These are phyloP conservation scores for Colletotrichum spaethianum DNA, from an alignment of 2,329 filamentous ascomycete species.

Conservation along the genomic window DNA sequence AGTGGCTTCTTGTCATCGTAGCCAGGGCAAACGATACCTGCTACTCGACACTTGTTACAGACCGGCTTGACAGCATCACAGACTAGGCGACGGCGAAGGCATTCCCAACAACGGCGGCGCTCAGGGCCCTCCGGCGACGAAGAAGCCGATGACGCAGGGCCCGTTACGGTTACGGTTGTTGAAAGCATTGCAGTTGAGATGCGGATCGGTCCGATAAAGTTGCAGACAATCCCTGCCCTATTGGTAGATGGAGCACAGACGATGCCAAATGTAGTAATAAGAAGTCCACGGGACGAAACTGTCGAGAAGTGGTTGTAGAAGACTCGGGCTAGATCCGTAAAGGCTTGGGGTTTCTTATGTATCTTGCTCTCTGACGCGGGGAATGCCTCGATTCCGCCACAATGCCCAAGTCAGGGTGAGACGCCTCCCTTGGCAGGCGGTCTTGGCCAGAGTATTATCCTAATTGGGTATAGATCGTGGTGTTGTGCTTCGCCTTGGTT, in stretches of 20 bases:
- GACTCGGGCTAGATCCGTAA: slow-evolving; percentile 9
- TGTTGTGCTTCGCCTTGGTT: slow-evolving; percentile 15
- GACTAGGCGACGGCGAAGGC: slow-evolving; percentile 55
- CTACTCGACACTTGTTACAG: slow-evolving; percentile 53
- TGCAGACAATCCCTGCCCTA: neutral
- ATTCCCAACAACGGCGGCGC: slow-evolving; percentile 58
- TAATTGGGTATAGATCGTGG: slow-evolving; percentile 23
- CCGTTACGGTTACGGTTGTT: neutral
- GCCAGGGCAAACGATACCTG: slow-evolving; percentile 55
- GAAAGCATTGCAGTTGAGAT: neutral
- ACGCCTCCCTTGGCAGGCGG: neutral
- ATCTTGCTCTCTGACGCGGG: neutral
- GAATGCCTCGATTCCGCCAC: slow-evolving; percentile 18
- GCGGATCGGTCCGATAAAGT: slow-evolving; percentile 6
- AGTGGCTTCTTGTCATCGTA: slow-evolving; percentile 55
- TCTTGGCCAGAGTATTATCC: slow-evolving; percentile 42
- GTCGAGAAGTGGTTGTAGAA: neutral
- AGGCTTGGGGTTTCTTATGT: slow-evolving; percentile 28
- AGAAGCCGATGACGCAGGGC: neutral
- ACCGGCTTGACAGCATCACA: slow-evolving; percentile 54
- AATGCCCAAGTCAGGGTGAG: neutral
- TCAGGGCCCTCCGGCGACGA: slow-evolving; percentile 6
- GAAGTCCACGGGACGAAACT: slow-evolving; percentile 11
- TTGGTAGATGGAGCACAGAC: neutral
- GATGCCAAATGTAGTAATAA: slow-evolving; percentile 31